A percentile compares a stretch with the other conserved stretches of the same genome.
These are phyloP conservation scores for Talaromyces piceae DNA, from an alignment of 2,329 filamentous ascomycete genomes.

Conservation along the genomic window DNA sequence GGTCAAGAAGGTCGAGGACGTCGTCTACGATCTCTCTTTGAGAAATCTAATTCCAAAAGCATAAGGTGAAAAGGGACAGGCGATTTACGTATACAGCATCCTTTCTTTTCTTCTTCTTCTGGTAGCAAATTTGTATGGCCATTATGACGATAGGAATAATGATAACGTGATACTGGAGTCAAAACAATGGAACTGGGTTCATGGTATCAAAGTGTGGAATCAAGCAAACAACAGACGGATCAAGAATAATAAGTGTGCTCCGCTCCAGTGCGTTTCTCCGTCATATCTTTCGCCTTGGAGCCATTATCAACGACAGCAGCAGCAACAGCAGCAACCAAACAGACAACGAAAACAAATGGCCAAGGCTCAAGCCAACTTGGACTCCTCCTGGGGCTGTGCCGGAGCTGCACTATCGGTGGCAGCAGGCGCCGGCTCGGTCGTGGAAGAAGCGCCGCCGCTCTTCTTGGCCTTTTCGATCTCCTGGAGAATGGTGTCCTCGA, in stretches of 20 bases:
- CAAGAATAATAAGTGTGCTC: background rate
- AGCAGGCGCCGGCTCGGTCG: constrained; percentile 3
- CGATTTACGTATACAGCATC: no score
- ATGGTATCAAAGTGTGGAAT: constrained; percentile 1
- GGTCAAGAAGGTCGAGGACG: constrained; percentile 97
- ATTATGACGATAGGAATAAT: background rate
- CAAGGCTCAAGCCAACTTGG: constrained; percentile 7
- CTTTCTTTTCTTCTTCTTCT: no score
- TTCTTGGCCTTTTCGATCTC: constrained; percentile 57
- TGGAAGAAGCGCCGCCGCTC: constrained; percentile 14
- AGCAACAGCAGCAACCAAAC: no score
- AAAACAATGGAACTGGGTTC: background rate
- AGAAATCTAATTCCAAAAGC: constrained; percentile 65
- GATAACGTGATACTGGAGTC: background rate
- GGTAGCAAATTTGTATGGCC: background rate
- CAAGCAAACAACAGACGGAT: background rate
- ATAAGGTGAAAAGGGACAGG: constrained; percentile 1
- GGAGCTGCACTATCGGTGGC: constrained; percentile 5
- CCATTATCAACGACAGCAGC: no score
- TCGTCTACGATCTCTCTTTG: constrained; percentile 90
- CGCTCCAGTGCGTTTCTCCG: background rate
- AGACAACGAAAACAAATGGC: background rate
- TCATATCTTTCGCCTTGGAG: background rate
- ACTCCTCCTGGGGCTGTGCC: constrained; percentile 4
- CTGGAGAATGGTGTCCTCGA: constrained; percentile 69